These are phyloP conservation scores for Penicillium sp. DNA, from an alignment of 2,329 filamentous ascomycete genomes.

Conservation along the genomic window DNA sequence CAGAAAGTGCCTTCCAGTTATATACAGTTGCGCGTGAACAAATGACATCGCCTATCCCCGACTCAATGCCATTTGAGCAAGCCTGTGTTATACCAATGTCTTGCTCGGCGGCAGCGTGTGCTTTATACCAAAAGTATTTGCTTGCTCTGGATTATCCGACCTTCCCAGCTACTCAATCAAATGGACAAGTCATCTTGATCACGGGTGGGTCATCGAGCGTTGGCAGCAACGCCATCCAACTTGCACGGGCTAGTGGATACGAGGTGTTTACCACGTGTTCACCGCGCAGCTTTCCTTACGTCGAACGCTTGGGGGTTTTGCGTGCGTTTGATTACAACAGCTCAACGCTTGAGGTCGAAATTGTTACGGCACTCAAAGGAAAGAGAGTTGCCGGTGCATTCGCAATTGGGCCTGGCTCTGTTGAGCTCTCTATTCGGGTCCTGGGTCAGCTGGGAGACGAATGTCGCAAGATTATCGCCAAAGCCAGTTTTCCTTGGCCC, in stretches of 20 bases:
- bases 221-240: slow-evolving; percentile 49
- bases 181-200: slow-evolving; percentile 6
- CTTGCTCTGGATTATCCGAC: slow-evolving; percentile 13
- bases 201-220: slow-evolving; percentile 45
- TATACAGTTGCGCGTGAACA: slow-evolving; percentile 22
- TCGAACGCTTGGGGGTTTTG: slow-evolving; percentile 45
- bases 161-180: neutral
- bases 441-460: slow-evolving; percentile 6
- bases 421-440: slow-evolving; percentile 20
- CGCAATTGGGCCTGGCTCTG: slow-evolving; percentile 16
- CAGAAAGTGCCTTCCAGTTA: slow-evolving; percentile 26
- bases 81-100: slow-evolving; percentile 23
- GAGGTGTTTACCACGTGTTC: slow-evolving; percentile 48
- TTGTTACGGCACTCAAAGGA: slow-evolving; percentile 26
- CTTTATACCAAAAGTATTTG: slow-evolving; percentile 24
- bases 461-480: slow-evolving; percentile 10
- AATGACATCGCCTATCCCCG: slow-evolving; percentile 17
- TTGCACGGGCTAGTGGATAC: slow-evolving; percentile 47
- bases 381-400: slow-evolving; percentile 20
- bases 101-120: slow-evolving; percentile 20
- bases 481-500: slow-evolving; percentile 15
- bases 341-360: slow-evolving; percentile 31
- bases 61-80: slow-evolving; percentile 14
- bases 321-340: slow-evolving; percentile 49
- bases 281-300: slow-evolving; percentile 44